These are phyloP conservation scores for Xerocomus potaroensis DNA, from an alignment of 768 basidiomycete genomes.

Conservation along the genomic window DNA sequence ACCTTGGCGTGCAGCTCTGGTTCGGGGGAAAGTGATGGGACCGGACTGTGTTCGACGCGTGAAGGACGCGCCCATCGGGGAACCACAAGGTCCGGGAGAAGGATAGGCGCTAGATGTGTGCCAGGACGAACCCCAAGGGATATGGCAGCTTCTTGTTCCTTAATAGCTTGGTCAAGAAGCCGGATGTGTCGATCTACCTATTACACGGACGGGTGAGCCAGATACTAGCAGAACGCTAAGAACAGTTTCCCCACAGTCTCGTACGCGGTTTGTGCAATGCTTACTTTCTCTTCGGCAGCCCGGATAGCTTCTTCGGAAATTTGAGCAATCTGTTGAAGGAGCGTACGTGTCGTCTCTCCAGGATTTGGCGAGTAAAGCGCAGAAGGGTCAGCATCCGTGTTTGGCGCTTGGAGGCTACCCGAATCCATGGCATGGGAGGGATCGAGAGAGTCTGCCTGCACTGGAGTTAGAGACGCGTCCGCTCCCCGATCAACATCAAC, in stretches of 20 bases:
- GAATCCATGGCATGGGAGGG: neutral
- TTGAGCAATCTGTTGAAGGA: slow-evolving; percentile 56
- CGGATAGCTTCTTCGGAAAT: slow-evolving; percentile 57
- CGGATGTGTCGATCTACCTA: slow-evolving; percentile 80
- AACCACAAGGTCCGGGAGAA: slow-evolving; percentile 59
- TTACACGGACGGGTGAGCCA: neutral
- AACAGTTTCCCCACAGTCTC: slow-evolving; percentile 51
- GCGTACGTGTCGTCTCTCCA: slow-evolving; percentile 40
- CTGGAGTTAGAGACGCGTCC: neutral
- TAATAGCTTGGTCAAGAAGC: slow-evolving; percentile 70
- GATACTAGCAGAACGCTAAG: neutral
- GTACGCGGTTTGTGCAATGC: slow-evolving; percentile 63
- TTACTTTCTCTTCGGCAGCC: slow-evolving; percentile 73
- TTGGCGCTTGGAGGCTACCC: neutral
- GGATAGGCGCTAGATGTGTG: slow-evolving; percentile 48
- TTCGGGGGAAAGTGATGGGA: slow-evolving; percentile 34
- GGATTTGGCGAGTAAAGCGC: slow-evolving; percentile 13
- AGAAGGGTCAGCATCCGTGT: neutral
- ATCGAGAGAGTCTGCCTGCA: slow-evolving; percentile 8
- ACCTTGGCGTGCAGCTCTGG: slow-evolving; percentile 19
- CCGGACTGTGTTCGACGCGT: slow-evolving; percentile 41
- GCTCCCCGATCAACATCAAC: neutral
- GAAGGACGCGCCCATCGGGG: slow-evolving; percentile 49
- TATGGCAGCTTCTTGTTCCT: slow-evolving; percentile 54
- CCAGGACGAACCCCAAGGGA: slow-evolving; percentile 50